Base-by-base conservation (phyloP, 2,329 filamentous ascomycete genomes). In the Aspergillus fumigatus region DNA sequence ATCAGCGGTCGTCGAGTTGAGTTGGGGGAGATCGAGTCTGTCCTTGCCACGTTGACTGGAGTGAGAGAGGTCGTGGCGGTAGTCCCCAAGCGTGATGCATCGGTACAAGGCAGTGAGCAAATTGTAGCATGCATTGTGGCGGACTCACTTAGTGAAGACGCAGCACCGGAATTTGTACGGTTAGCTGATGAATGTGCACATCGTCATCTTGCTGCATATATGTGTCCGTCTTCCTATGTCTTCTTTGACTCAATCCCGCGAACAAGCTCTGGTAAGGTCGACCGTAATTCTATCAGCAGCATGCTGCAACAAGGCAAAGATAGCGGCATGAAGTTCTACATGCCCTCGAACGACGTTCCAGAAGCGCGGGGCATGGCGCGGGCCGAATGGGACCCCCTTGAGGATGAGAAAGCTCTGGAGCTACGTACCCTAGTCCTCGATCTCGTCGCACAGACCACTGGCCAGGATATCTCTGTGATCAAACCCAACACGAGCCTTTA, bases 1-100 rank as follows among this genome's bases (percentile, higher is more conserved):
- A 79, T 96, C 3, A 84, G 90, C 54, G 92, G 92, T 2, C 91
- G 95, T 70, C 82, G 91, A 47, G 82, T 95, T 48, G 89, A 93
- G 67, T 82, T 94, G 3, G 88, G 88, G 0, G 90, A 92, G 65
- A 80, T 92, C 19, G 89, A 92, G 66, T 70, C 69, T 53, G 65
- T 65, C 1, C 57, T 69, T 29, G 57, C 65, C 2, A 62, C 61
- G 3, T 56, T 60, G 17, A 52, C 32, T 4, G 62, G 61, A 7
- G 56, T 67, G 21, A 61, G 56, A 1, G 66, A 69, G 25, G 63
- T 59, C 29, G 67, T 69, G 38, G 61, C 63, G 1, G 55, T 68
- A 5, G 62, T 68, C 3, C 59, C 59, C 2, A 60, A 63, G 29
- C 48, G 56, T 40, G 64, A 63, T 32, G 35, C 49, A n/a, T 51